A percentile compares a stretch with the other conserved stretches of the same genome.
These are phyloP conservation scores for Paraphoma sp. DNA, from an alignment of 2,329 filamentous ascomycete species.

Conservation along the genomic window DNA sequence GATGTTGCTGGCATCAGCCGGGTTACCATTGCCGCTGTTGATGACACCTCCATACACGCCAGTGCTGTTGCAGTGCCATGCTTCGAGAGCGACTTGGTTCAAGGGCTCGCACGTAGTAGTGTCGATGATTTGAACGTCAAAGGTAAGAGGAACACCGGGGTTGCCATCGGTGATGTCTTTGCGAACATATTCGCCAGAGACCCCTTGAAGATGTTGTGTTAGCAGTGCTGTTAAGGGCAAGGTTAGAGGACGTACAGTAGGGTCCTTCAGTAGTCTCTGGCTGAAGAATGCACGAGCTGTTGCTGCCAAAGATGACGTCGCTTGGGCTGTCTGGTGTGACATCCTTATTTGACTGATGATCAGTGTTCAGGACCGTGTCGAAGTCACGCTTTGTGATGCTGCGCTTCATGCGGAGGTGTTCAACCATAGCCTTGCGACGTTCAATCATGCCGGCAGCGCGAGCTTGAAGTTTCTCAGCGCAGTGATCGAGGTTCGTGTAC, in stretches of 20 bases:
- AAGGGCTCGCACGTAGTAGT: neutral
- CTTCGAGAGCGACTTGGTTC: neutral
- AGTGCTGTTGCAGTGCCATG: neutral
- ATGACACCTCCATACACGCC: neutral
- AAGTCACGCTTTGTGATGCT: conserved; percentile 19
- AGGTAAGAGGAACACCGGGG: neutral
- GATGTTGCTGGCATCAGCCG: neutral
- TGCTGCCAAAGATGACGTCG: neutral
- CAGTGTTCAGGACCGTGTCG: conserved; percentile 23
- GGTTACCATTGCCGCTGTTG: neutral
- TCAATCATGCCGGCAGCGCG: conserved; percentile 41
- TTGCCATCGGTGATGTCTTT: neutral
- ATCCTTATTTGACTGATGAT: conserved; percentile 27
- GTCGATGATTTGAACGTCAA: neutral
- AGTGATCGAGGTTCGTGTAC: conserved; percentile 45
- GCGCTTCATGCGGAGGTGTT: conserved; percentile 42
- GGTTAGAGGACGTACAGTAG: neutral
- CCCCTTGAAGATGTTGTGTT: neutral
- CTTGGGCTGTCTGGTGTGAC: conserved; percentile 10
- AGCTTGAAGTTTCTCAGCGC: conserved; percentile 45
- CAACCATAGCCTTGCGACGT: conserved; percentile 48
- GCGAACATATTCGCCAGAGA: neutral
- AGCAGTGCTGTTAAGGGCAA: neutral
- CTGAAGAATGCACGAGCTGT: neutral
- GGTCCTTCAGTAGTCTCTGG: neutral